phyloP scores from a whole-genome alignment of 805 yeast genomes.

The Schwanniomyces polymorphus region DNA sequence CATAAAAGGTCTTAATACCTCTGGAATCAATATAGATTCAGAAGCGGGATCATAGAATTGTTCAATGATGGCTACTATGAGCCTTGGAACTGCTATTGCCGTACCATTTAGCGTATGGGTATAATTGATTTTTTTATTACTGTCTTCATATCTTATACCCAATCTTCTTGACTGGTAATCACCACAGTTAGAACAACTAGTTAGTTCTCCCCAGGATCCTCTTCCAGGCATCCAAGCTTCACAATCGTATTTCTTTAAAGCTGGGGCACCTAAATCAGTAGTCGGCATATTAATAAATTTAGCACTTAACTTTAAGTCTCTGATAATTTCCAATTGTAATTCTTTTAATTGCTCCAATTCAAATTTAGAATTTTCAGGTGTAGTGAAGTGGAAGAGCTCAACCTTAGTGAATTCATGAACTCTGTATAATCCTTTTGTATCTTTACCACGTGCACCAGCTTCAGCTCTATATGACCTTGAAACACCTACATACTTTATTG shows the following conservation, averaged over 20 bases:
- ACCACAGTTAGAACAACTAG: conserved; percentile 88
- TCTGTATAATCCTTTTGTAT: conserved; percentile 86
- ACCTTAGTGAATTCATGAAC: conserved; percentile 97
- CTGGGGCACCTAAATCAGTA: conserved; percentile 91
- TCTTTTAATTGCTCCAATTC: conserved; percentile 60
- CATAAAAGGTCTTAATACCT: conserved; percentile 69
- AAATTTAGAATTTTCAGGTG: conserved; percentile 41
- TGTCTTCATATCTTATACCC: conserved; percentile 55
- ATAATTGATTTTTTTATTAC: conserved; percentile 38
- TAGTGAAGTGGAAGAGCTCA: conserved; percentile 79
- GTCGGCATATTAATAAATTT: conserved; percentile 86
- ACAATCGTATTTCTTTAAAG: conserved; percentile 85
- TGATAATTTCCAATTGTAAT: conserved; percentile 65
- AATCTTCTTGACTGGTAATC: conserved; percentile 88
- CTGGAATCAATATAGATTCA: conserved; percentile 61
- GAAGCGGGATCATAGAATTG: conserved; percentile 67
- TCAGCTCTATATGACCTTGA: conserved; percentile 91
- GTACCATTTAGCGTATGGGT: conserved; percentile 93
- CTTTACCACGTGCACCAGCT: conserved; percentile 95
- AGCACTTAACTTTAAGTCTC: conserved; percentile 73
- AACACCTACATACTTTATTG: conserved; percentile 70
- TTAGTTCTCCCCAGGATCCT: conserved; percentile 87
- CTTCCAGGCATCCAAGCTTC: conserved; percentile 99
- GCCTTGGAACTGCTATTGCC: conserved; percentile 92
- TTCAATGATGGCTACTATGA: conserved; percentile 86